A percentile compares a stretch with the other conserved stretches of the same genome.
These are phyloP conservation scores for Ogataea pini DNA, from an alignment of 805 yeast genomes.

Conservation along the genomic window DNA sequence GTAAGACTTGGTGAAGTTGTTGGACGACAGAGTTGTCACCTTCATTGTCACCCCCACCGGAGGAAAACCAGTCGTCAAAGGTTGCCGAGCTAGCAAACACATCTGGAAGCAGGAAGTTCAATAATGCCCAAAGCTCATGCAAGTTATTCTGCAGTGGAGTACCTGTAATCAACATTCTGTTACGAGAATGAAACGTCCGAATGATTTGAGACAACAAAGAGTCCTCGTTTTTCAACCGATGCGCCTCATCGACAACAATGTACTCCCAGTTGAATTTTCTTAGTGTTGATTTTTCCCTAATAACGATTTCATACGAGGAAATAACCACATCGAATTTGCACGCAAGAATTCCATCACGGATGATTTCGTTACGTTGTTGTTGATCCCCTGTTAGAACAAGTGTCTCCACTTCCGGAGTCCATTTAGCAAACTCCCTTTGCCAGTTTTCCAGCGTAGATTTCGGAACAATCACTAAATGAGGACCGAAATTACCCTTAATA, in stretches of 20 bases:
- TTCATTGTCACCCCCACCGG: background rate
- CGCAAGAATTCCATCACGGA: constrained; percentile 48
- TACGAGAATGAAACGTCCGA: constrained; percentile 67
- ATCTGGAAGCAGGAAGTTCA: constrained; percentile 77
- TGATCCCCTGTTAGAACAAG: constrained; percentile 75
- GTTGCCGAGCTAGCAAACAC: constrained; percentile 71
- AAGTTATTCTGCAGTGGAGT: constrained; percentile 80
- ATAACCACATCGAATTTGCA: constrained; percentile 74
- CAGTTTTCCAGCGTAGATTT: constrained; percentile 81
- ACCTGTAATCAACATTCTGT: constrained; percentile 75
- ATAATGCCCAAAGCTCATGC: constrained; percentile 79
- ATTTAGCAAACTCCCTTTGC: constrained; percentile 71
- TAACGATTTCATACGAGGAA: constrained; percentile 75
- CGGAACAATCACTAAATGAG: constrained; percentile 75
- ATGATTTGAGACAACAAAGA: constrained; percentile 71
- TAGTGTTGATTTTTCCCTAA: constrained; percentile 68
- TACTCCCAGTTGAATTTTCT: constrained; percentile 74
- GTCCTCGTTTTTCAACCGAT: constrained; percentile 77
- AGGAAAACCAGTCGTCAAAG: constrained; percentile 73
- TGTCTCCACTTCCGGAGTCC: constrained; percentile 80
- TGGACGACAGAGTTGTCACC: constrained; percentile 48
- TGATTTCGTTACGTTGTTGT: constrained; percentile 58
- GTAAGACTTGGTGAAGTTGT: constrained; percentile 73
- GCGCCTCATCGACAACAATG: constrained; percentile 80
- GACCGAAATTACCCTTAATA: constrained; percentile 60